Percentiles rank a stretch among this genome's conserved stretches.
These are phyloP conservation scores for Eucalyptus tenuipes DNA, from an alignment of 345 rosid species.

Conservation along the genomic window DNA sequence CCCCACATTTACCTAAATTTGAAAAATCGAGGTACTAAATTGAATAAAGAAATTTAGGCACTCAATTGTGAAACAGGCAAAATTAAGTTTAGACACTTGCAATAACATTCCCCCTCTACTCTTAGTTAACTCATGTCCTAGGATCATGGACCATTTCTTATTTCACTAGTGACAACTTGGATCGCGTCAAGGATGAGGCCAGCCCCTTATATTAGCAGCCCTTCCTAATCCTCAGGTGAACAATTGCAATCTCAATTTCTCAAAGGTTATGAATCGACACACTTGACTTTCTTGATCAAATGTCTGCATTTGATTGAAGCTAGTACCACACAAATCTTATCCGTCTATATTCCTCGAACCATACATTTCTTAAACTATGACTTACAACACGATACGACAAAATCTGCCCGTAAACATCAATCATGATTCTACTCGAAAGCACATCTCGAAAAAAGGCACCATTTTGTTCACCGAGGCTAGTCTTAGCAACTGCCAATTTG, in stretches of 20 bases:
- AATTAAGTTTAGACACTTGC: neutral
- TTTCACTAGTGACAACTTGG: neutral
- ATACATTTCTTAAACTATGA: neutral
- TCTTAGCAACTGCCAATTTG: neutral
- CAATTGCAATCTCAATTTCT: neutral
- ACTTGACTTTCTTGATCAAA: neutral
- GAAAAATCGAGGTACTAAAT: neutral
- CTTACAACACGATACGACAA: neutral
- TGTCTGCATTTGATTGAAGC: fast-evolving
- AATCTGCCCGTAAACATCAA: neutral
- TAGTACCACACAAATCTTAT: neutral
- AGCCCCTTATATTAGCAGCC: neutral
- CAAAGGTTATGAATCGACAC: neutral
- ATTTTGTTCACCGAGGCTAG: neutral
- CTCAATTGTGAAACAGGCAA: neutral
- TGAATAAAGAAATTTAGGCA: neutral
- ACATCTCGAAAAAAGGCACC: neutral
- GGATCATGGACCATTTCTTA: neutral
- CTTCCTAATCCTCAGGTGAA: neutral
- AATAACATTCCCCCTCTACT: neutral
- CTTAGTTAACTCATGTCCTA: neutral
- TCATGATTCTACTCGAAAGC: neutral
- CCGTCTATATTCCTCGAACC: neutral
- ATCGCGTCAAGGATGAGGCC: neutral
- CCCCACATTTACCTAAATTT: neutral